A percentile compares a stretch with the other conserved stretches of the same genome.
Conservation (phyloP, 306 rosid species). For the Malus sieversii region DNA sequence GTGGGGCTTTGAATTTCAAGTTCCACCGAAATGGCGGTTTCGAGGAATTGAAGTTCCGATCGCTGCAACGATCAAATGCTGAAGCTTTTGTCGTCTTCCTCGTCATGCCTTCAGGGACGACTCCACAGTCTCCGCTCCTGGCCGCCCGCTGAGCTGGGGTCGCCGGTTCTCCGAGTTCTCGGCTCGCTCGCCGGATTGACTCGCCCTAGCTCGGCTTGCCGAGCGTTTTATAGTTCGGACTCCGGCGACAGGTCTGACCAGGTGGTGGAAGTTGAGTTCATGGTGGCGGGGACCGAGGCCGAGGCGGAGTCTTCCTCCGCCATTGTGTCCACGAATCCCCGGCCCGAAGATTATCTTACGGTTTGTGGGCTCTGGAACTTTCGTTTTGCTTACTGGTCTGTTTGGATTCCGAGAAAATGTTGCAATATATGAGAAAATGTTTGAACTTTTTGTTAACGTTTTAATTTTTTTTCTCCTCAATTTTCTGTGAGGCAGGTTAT, state of each 20-base stretch:
- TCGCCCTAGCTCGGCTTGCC: slow-evolving; percentile 23
- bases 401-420: background rate
- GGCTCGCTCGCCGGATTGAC: slow-evolving; percentile 28
- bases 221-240: slow-evolving; percentile 54
- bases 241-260: slow-evolving; percentile 38
- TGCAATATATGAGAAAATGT: background rate
- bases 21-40: background rate
- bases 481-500: slow-evolving; percentile 57
- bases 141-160: slow-evolving; percentile 12
- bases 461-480: background rate
- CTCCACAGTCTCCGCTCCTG: slow-evolving; percentile 37
- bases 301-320: slow-evolving; percentile 52
- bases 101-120: slow-evolving; percentile 25
- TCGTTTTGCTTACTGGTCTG: background rate
- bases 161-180: slow-evolving; percentile 36
- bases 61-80: slow-evolving; percentile 27
- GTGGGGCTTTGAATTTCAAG: background rate
- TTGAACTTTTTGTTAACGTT: background rate
- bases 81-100: slow-evolving; percentile 43
- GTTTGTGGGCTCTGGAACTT: slow-evolving; percentile 30
- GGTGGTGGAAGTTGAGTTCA: slow-evolving; percentile 37
- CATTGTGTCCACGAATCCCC: slow-evolving; percentile 49
- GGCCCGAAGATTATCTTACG: slow-evolving; percentile 65
- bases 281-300: slow-evolving; percentile 26
- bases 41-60: background rate